These are phyloP conservation scores for Elsinoe batatas DNA, from an alignment of 2,329 filamentous ascomycete genomes.

Conservation along the genomic window DNA sequence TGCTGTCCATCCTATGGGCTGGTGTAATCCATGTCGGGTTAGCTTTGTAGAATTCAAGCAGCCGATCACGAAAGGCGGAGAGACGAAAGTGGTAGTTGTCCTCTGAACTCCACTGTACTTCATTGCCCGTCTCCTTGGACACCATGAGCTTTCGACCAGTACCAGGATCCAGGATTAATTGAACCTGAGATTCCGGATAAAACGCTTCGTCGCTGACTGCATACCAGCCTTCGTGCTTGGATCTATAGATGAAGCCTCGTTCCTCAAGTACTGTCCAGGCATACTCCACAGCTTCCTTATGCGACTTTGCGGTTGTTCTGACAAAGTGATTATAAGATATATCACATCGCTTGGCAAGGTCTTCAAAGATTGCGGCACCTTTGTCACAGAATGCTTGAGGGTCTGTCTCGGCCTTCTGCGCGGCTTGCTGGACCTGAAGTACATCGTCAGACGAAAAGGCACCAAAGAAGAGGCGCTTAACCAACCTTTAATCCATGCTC, in stretches of 20 bases:
- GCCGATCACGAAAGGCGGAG: constrained; percentile 66
- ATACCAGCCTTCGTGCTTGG: constrained; percentile 90
- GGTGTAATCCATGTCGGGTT: constrained; percentile 75
- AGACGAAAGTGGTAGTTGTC: constrained; percentile 91
- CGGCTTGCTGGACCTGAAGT: constrained; percentile 69
- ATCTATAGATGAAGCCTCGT: constrained; percentile 68
- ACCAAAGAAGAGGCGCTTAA: not conserved
- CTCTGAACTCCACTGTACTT: constrained; percentile 91
- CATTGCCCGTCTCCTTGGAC: constrained; percentile 77
- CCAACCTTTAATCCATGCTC: constrained; percentile 85
- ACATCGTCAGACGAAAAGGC: not conserved
- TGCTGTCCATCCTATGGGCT: constrained; percentile 60
- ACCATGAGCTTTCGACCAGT: constrained; percentile 78
- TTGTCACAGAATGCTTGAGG: constrained; percentile 82
- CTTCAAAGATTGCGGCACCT: constrained; percentile 69
- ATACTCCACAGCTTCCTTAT: constrained; percentile 75
- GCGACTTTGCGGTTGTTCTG: constrained; percentile 75
- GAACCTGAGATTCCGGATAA: constrained; percentile 68
- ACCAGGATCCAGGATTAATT: constrained; percentile 62
- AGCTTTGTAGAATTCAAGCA: constrained; percentile 68
- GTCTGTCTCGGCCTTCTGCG: constrained; percentile 56
- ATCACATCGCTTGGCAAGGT: constrained; percentile 58
- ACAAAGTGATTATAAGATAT: constrained; percentile 80
- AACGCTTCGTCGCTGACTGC: constrained; percentile 94
- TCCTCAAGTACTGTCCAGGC: constrained; percentile 78